Conservation (phyloP, 768 basidiomycete genomes). For the Cantharellus anzutake region DNA sequence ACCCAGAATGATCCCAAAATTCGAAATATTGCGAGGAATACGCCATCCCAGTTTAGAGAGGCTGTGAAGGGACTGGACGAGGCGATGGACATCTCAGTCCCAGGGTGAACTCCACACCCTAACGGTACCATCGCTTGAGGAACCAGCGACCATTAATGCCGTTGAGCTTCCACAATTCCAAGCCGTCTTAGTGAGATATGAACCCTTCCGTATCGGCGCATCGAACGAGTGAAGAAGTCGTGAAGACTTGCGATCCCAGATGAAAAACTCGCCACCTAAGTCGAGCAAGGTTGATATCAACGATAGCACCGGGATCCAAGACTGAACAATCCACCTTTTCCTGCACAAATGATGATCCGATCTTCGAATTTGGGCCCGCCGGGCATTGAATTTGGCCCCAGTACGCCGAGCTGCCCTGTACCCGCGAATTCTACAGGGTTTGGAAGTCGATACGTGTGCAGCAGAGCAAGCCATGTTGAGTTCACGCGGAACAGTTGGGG, state of each 20-base stretch:
- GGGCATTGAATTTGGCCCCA: neutral
- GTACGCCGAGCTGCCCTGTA: slow-evolving; percentile 46
- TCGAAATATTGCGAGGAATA: too few relatives aligned
- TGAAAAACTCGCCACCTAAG: slow-evolving; percentile 55
- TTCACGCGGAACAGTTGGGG: slow-evolving; percentile 65
- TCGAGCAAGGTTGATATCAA: neutral
- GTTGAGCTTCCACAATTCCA: slow-evolving; percentile 54
- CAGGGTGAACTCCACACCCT: slow-evolving; percentile 36
- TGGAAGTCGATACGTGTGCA: slow-evolving; percentile 62
- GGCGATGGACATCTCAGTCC: neutral
- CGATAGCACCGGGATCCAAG: neutral
- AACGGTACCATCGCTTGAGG: slow-evolving; percentile 57
- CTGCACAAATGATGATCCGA: slow-evolving; percentile 59
- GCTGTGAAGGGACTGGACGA: too few relatives aligned
- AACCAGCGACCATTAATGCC: slow-evolving; percentile 40
- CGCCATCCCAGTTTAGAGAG: too few relatives aligned
- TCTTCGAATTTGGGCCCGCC: slow-evolving; percentile 36
- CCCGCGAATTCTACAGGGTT: slow-evolving; percentile 57
- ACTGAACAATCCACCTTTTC: slow-evolving; percentile 26
- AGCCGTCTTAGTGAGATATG: slow-evolving; percentile 57
- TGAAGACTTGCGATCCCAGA: slow-evolving; percentile 72
- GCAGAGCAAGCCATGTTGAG: slow-evolving; percentile 19
- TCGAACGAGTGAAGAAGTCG: slow-evolving; percentile 45
- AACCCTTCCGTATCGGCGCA: slow-evolving; percentile 31
- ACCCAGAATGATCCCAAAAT: too few relatives aligned